These are phyloP conservation scores for Elymus sibiricus DNA, from an alignment of 176 grass and related monocot genomes.

Conservation along the genomic window DNA sequence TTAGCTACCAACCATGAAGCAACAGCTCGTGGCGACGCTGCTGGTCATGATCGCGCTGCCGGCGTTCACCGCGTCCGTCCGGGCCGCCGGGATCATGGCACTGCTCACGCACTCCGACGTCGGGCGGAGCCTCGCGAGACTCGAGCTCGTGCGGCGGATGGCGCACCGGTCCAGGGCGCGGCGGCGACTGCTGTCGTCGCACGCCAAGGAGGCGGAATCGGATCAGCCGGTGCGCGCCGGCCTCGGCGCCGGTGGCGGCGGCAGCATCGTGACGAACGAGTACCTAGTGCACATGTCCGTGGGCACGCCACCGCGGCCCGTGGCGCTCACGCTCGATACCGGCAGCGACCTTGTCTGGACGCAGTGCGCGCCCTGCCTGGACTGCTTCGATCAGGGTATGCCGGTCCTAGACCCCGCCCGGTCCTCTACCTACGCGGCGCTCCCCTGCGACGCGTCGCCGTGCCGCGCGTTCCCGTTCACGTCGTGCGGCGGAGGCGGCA, in stretches of 20 bases:
- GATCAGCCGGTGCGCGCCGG: not conserved
- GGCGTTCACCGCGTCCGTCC: slow-evolving; percentile 1
- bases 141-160: slow-evolving; percentile 47
- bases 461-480: slow-evolving; percentile 38
- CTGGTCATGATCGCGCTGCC: slow-evolving; percentile 45
- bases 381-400: slow-evolving; percentile 52
- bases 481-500: too few relatives aligned
- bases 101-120: slow-evolving; percentile 52
- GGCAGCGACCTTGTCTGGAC: slow-evolving; percentile 91
- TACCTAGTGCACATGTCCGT: slow-evolving; percentile 54
- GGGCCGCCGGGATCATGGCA: slow-evolving; percentile 20
- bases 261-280: slow-evolving; percentile 54
- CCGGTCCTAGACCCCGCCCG: slow-evolving; percentile 43
- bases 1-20: slow-evolving; percentile 22
- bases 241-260: not conserved
- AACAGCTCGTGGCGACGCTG: slow-evolving; percentile 17
- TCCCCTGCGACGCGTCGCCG: slow-evolving; percentile 40
- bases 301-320: slow-evolving; percentile 51
- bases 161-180: slow-evolving; percentile 31
- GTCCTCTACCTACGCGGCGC: slow-evolving; percentile 51
- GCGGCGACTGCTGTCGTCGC: not conserved
- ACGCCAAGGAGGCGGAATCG: not conserved
- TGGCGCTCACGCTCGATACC: slow-evolving; percentile 68
- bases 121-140: slow-evolving; percentile 20
- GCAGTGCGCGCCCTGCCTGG: slow-evolving; percentile 66